Percentiles rank a stretch among this genome's conserved stretches.
Conservation (phyloP, 2,329 filamentous ascomycete genomes). For the Epichloe gansuensis region DNA sequence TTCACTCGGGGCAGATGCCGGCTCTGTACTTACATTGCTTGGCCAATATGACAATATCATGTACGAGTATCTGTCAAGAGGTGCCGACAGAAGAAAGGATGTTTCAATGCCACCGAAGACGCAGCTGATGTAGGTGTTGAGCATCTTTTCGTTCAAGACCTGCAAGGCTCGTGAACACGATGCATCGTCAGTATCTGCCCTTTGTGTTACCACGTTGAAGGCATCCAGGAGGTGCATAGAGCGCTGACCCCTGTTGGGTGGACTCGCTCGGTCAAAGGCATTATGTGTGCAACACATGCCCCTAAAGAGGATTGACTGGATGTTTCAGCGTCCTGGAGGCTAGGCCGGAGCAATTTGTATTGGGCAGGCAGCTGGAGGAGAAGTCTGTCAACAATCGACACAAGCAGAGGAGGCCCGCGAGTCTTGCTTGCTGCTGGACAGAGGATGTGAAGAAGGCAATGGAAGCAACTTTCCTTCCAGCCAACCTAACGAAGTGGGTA, state of each 20-base stretch:
- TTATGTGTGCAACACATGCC: conserved; percentile 2
- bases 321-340: not conserved
- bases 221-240: conserved; percentile 5
- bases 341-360: not conserved
- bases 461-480: not conserved
- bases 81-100: not conserved
- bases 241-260: not conserved
- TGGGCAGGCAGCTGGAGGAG: not conserved
- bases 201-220: conserved; percentile 2
- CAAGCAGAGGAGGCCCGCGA: not conserved
- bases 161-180: not conserved
- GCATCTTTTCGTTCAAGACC: not conserved
- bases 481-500: not conserved
- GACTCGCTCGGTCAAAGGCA: not conserved
- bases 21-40: not conserved
- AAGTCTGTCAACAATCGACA: not conserved
- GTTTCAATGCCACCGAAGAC: not conserved
- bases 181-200: not conserved
- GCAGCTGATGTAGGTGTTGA: not conserved
- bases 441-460: not conserved
- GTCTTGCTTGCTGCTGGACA: not conserved
- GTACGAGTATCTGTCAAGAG: not conserved
- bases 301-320: not conserved
- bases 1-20: not conserved
- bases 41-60: not conserved